phyloP scores from a whole-genome alignment of 2,329 filamentous ascomycete species.

The Aspergillus versicolor region DNA sequence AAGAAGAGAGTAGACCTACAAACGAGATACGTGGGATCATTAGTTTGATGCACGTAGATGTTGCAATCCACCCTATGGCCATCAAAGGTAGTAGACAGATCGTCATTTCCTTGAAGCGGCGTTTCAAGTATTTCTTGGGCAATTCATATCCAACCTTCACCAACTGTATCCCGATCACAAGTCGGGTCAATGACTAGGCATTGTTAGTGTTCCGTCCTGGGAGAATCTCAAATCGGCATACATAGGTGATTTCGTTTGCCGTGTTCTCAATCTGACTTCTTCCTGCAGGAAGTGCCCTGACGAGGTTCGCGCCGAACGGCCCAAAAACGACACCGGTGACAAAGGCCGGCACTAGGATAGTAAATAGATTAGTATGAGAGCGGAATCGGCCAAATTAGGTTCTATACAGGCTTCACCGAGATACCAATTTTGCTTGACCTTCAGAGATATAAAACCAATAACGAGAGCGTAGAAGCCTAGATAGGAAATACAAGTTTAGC shows the following conservation, averaged over 20 bases:
- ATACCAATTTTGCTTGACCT: constrained; percentile 41
- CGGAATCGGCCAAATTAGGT: background rate
- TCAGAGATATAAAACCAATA: constrained; percentile 36
- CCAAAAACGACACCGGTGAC: constrained; percentile 56
- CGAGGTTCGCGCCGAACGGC: constrained; percentile 54
- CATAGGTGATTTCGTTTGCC: constrained; percentile 42
- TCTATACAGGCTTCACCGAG: constrained; percentile 39
- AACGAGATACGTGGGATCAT: constrained; percentile 57
- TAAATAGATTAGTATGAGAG: background rate
- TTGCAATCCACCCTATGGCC: constrained; percentile 63
- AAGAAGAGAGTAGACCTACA: constrained; percentile 16
- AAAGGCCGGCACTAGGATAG: constrained; percentile 53
- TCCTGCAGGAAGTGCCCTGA: constrained; percentile 46
- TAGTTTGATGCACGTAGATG: constrained; percentile 55
- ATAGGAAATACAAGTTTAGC: constrained; percentile 6
- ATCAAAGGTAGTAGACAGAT: constrained; percentile 60
- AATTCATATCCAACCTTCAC: constrained; percentile 64
- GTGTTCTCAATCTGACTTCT: constrained; percentile 30
- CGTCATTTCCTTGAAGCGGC: constrained; percentile 54
- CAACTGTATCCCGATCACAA: constrained; percentile 64
- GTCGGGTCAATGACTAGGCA: constrained; percentile 49
- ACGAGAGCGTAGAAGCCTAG: constrained; percentile 34
- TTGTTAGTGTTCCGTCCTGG: constrained; percentile 17
- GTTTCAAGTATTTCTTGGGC: constrained; percentile 55
- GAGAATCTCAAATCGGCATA: constrained; percentile 19